Conservation (phyloP, 257 asterid species). For the Cruciata laevipes region DNA sequence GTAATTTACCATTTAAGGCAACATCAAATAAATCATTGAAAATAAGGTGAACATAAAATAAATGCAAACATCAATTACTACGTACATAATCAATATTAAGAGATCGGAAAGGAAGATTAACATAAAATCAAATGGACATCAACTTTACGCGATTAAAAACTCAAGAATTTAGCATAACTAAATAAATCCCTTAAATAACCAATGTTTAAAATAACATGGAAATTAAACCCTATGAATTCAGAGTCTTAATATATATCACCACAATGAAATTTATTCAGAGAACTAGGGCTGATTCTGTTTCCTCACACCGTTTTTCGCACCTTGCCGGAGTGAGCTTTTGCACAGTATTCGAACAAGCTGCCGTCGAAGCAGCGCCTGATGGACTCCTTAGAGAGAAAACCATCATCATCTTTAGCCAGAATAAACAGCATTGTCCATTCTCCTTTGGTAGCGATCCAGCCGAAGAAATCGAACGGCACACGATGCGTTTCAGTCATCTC, state of each 20-base stretch:
- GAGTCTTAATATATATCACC: background rate
- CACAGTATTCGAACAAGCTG: conserved; percentile 79
- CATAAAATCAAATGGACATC: no score
- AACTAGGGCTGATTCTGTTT: background rate
- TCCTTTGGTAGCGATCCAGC: conserved; percentile 42
- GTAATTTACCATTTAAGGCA: no score
- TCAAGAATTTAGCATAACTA: background rate
- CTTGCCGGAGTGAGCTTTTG: conserved; percentile 44
- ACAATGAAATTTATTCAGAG: background rate
- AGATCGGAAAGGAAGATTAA: no score
- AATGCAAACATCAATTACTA: no score
- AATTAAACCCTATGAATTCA: background rate
- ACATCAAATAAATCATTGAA: no score
- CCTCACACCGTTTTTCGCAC: conserved; percentile 26
- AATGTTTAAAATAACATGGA: background rate
- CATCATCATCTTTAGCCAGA: conserved; percentile 70
- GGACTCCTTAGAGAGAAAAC: conserved; percentile 74
- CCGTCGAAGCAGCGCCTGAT: conserved; percentile 78
- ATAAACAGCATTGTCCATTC: conserved; percentile 63
- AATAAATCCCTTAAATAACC: background rate
- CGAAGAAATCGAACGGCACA: conserved; percentile 45
- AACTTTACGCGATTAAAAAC: no score
- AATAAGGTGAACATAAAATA: no score
- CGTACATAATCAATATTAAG: no score
- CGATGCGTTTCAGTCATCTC: conserved; percentile 65